phyloP scores from a whole-genome alignment of 2,329 filamentous ascomycete species.

The Aspergillus sp. region DNA sequence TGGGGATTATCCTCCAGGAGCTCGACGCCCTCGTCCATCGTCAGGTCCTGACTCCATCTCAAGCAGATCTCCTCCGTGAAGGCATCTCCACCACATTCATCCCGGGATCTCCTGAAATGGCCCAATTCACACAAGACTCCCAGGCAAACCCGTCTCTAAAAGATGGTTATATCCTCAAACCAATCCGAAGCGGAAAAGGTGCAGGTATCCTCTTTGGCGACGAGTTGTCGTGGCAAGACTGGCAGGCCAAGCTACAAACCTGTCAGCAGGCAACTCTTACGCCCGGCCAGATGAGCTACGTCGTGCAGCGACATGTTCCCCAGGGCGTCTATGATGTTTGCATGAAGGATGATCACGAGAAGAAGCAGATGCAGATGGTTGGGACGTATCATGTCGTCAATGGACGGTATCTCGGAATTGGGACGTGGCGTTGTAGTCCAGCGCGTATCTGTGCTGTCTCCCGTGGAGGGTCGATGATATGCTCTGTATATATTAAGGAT shows the following conservation, averaged over 20 bases:
- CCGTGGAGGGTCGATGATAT: neutral
- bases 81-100: neutral
- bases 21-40: constrained; percentile 7
- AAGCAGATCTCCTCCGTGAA: constrained; percentile 5
- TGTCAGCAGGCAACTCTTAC: neutral
- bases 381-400: constrained; percentile 16
- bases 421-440: constrained; percentile 15
- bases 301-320: neutral
- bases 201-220: neutral
- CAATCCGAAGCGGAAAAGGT: neutral
- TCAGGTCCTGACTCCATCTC: constrained; percentile 5
- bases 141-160: neutral
- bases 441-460: constrained; percentile 4
- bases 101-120: neutral
- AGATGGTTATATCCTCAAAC: neutral
- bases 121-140: neutral
- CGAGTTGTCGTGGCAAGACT: neutral
- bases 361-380: constrained; percentile 6
- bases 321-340: neutral
- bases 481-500: neutral
- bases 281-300: neutral
- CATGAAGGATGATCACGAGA: neutral
- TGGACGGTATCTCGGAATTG: constrained; percentile 14
- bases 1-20: constrained; percentile 21
- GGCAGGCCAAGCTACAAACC: neutral